phyloP scores from a whole-genome alignment of 31 red algal genomes.

The Endocladia muricata region DNA sequence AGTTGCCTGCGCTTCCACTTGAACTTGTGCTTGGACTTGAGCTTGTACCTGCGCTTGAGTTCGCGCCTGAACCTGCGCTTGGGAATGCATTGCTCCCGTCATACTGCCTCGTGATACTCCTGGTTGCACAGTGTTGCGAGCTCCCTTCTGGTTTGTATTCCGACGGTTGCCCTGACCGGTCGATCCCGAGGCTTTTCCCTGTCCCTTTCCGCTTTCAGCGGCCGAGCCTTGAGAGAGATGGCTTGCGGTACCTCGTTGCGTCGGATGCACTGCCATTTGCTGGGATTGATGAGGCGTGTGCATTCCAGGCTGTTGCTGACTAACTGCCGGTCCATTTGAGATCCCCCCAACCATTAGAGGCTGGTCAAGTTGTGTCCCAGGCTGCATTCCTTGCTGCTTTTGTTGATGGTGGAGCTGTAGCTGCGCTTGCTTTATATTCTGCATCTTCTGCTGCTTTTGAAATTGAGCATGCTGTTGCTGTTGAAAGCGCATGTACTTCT shows the following conservation, averaged over 20 bases:
- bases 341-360: too few species aligned
- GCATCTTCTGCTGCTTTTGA: background rate
- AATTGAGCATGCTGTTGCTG: constrained; percentile 19
- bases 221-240: background rate
- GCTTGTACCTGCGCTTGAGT: constrained; percentile 4
- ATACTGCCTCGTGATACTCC: too few species aligned
- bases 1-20: constrained; percentile 25
- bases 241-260: background rate
- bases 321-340: too few species aligned
- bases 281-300: background rate
- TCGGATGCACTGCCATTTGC: constrained; percentile 8
- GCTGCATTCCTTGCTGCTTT: constrained; percentile 17
- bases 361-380: background rate
- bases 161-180: too few species aligned
- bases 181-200: too few species aligned
- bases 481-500: constrained; percentile 24
- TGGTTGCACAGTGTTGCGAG: too few species aligned
- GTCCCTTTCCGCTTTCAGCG: background rate
- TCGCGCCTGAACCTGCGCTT: background rate
- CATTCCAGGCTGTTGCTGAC: too few species aligned
- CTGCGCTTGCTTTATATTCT: background rate
- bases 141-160: too few species aligned
- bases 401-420: background rate
- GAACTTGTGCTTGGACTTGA: constrained; percentile 11
- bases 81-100: background rate